phyloP scores from a whole-genome alignment of 1,139 yeast species.

The Kodamaea ohmeri region DNA sequence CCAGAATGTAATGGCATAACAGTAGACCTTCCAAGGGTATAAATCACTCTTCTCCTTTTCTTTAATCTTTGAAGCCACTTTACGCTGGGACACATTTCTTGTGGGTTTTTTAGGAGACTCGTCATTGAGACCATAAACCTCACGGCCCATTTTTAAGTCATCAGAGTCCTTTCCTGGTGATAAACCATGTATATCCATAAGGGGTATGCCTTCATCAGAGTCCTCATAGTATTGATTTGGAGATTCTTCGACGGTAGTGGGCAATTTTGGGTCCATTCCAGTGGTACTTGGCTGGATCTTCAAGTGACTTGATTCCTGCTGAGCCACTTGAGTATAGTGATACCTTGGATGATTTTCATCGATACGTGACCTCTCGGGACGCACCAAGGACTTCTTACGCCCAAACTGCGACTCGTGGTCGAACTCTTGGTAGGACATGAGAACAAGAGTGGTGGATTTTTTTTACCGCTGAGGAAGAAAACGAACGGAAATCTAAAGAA shows the following conservation, averaged over 20 bases:
- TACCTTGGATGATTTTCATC: slow-evolving; percentile 69
- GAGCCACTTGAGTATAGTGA: slow-evolving; percentile 80
- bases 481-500: neutral
- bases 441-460: slow-evolving; percentile 1
- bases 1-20: slow-evolving; percentile 83
- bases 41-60: slow-evolving; percentile 29
- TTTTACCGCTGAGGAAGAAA: slow-evolving; percentile 3
- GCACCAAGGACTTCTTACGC: slow-evolving; percentile 67
- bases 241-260: slow-evolving; percentile 2
- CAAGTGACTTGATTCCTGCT: slow-evolving; percentile 62
- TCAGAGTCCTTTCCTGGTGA: slow-evolving; percentile 13
- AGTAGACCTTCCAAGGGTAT: slow-evolving; percentile 79
- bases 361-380: slow-evolving; percentile 76
- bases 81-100: slow-evolving; percentile 5
- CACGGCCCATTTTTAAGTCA: slow-evolving; percentile 40
- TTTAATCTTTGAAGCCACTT: slow-evolving; percentile 20
- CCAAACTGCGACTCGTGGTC: slow-evolving; percentile 49
- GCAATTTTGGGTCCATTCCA: slow-evolving; percentile 59
- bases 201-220: slow-evolving; percentile 45
- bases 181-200: slow-evolving; percentile 35
- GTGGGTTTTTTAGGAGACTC: slow-evolving; percentile 36
- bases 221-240: slow-evolving; percentile 13
- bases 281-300: slow-evolving; percentile 69
- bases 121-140: slow-evolving; percentile 60
- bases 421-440: slow-evolving; percentile 34